Percentiles rank a stretch among this genome's conserved stretches.
These are phyloP conservation scores for Ceriops zippeliana DNA, from an alignment of 345 rosid species.

Conservation along the genomic window DNA sequence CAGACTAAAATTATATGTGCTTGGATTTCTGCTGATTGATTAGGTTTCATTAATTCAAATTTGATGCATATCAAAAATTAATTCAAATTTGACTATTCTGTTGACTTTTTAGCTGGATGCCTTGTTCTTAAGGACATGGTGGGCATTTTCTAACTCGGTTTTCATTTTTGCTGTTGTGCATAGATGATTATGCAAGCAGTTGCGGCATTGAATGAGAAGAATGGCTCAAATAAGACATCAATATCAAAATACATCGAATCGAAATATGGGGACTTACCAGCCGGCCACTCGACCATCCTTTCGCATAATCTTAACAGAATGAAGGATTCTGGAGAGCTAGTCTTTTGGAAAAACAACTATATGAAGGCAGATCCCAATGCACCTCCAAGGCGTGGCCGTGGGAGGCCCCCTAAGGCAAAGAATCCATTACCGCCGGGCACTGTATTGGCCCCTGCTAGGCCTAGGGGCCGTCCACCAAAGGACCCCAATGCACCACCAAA, in stretches of 20 bases:
- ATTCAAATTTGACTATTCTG: too few relatives aligned
- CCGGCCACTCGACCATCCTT: constrained; percentile 44
- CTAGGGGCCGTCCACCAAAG: constrained; percentile 60
- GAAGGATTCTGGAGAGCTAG: constrained; percentile 53
- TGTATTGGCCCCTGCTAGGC: constrained; percentile 29
- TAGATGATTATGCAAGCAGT: constrained; percentile 63
- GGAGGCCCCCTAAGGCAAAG: constrained; percentile 68
- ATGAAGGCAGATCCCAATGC: constrained; percentile 42
- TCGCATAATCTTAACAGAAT: constrained; percentile 51
- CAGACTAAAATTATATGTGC: too few relatives aligned
- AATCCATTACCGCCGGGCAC: constrained; percentile 19
- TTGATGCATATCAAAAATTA: too few relatives aligned
- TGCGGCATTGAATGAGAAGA: constrained; percentile 44
- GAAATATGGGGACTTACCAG: constrained; percentile 50
- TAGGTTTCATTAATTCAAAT: too few relatives aligned
- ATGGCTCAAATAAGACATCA: constrained; percentile 65
- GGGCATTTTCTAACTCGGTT: not conserved
- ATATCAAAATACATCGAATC: constrained; percentile 60
- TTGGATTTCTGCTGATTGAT: too few relatives aligned
- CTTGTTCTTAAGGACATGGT: not conserved
- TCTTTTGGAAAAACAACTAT: constrained; percentile 66
- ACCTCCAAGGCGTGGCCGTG: constrained; percentile 68
- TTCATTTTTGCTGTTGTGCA: not conserved
- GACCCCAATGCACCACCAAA: constrained; percentile 41
- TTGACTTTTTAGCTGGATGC: not conserved